Evolutionary conservation across 2,329 filamentous ascomycete species (phyloP).

Genomic region (Ophiocordyceps sinensis): DNA sequence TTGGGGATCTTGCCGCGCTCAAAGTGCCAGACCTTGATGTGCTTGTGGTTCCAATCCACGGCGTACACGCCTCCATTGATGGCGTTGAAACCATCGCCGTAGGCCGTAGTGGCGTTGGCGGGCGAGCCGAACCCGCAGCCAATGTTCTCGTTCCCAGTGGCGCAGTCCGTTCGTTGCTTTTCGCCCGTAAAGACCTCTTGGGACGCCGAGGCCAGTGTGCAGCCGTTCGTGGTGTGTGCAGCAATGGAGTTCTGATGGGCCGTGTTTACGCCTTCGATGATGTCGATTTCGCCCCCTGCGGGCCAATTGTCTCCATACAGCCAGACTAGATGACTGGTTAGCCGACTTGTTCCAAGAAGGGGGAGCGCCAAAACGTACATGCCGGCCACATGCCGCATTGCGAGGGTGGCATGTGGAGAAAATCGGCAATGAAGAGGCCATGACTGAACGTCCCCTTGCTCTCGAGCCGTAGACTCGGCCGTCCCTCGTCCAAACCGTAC

Average conservation of each 20-base stretch:
- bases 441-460: constrained; percentile 49
- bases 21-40: constrained; percentile 68
- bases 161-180: constrained; percentile 19
- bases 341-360: background rate
- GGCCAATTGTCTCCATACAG: constrained; percentile 46
- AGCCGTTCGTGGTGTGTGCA: constrained; percentile 37
- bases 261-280: constrained; percentile 55
- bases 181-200: constrained; percentile 12
- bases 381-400: constrained; percentile 63
- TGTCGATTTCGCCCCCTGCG: constrained; percentile 48
- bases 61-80: constrained; percentile 55
- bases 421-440: constrained; percentile 57
- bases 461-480: constrained; percentile 49
- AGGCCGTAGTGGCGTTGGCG: constrained; percentile 27
- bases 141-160: constrained; percentile 20
- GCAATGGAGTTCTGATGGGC: constrained; percentile 46
- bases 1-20: constrained; percentile 46
- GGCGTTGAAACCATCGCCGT: constrained; percentile 53
- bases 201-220: constrained; percentile 10
- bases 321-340: constrained; percentile 26
- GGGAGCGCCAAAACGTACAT: constrained; percentile 26
- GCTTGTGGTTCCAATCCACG: constrained; percentile 52
- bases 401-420: constrained; percentile 58
- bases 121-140: constrained; percentile 31
- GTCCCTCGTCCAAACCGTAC: constrained; percentile 23